Conservation (phyloP, 129 eudicot species). For the Flaveria bidentis region DNA sequence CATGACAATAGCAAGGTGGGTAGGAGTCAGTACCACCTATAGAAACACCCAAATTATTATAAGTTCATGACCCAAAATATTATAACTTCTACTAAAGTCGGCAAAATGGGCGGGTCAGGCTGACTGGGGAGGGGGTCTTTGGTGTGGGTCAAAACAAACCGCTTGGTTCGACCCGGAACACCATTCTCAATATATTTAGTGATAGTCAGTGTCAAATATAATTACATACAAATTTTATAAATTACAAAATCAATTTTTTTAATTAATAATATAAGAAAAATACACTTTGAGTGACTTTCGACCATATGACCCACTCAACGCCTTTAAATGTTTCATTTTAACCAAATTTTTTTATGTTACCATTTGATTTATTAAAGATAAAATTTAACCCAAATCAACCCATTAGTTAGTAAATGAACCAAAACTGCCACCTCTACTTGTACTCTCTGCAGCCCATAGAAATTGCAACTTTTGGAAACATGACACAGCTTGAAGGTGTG, state of each 20-base stretch:
- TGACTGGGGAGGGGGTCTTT: background rate
- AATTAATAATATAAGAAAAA: background rate
- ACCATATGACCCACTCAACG: background rate
- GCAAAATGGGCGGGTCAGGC: background rate
- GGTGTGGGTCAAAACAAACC: background rate
- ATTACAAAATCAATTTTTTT: background rate
- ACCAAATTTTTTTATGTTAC: background rate
- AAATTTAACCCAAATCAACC: background rate
- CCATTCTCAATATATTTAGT: background rate
- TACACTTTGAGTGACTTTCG: background rate
- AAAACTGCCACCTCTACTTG: background rate
- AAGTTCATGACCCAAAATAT: slow-evolving; percentile 18
- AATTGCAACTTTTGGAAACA: slow-evolving; percentile 3
- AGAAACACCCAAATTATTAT: slow-evolving; percentile 6
- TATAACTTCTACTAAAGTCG: background rate
- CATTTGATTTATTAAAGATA: background rate
- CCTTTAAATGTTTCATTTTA: background rate
- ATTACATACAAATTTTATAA: background rate
- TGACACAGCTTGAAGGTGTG: background rate
- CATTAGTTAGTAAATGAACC: background rate
- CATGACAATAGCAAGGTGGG: slow-evolving; percentile 95
- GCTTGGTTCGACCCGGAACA: background rate
- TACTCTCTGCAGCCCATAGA: background rate
- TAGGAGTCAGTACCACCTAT: slow-evolving; percentile 84
- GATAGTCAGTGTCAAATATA: background rate